phyloP scores from a whole-genome alignment of 2,329 filamentous ascomycete species.

The Aspergillus eucalypticola region DNA sequence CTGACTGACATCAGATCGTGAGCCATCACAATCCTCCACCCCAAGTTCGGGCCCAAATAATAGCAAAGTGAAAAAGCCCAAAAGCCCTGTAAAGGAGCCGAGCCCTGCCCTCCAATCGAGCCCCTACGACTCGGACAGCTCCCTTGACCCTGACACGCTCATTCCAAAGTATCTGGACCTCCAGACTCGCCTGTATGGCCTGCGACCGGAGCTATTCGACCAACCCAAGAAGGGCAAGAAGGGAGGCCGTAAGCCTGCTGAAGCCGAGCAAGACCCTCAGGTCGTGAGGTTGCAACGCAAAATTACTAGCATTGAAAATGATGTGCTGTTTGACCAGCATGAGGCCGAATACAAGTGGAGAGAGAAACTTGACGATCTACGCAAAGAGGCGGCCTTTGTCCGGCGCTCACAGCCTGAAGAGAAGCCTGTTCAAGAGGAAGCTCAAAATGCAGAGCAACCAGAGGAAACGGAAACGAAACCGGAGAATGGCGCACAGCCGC shows the following conservation, averaged over 20 bases:
- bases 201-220: conserved; percentile 58
- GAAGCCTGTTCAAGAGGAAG: conserved; percentile 43
- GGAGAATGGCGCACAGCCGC: conserved; percentile 17
- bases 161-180: conserved; percentile 75
- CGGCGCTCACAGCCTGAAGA: conserved; percentile 29
- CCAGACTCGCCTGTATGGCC: conserved; percentile 66
- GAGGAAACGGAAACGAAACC: conserved; percentile 22
- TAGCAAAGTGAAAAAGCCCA: conserved; percentile 27
- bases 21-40: conserved; percentile 31
- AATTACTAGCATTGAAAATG: conserved; percentile 73
- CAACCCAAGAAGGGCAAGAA: conserved; percentile 45
- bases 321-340: conserved; percentile 71
- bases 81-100: conserved; percentile 27
- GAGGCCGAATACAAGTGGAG: conserved; percentile 68
- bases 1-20: conserved; percentile 35
- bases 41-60: conserved; percentile 24
- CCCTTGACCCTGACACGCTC: conserved; percentile 73
- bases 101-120: conserved; percentile 23
- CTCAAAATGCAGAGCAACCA: conserved; percentile 53
- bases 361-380: conserved; percentile 58
- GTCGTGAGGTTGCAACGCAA: conserved; percentile 70
- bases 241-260: conserved; percentile 28
- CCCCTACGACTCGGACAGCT: conserved; percentile 56
- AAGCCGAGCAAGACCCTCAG: conserved; percentile 42
- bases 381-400: conserved; percentile 56